phyloP scores from a whole-genome alignment of 768 basidiomycete species.

The Basidioascus undulatus region DNA sequence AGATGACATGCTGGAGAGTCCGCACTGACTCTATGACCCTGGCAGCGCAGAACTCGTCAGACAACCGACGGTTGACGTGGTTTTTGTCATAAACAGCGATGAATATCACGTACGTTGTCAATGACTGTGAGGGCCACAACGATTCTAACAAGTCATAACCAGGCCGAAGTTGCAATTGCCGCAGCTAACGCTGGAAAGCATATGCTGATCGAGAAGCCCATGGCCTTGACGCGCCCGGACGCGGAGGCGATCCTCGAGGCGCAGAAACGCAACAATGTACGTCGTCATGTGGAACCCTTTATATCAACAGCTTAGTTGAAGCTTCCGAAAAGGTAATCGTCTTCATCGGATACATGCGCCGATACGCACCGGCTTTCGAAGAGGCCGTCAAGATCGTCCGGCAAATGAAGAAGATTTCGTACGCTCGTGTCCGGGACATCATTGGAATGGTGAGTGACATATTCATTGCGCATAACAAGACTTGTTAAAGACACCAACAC shows the following conservation, averaged over 20 bases:
- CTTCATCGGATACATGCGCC: slow-evolving; percentile 14
- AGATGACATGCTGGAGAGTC: no score
- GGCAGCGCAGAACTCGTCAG: slow-evolving; percentile 5
- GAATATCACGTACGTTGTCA: slow-evolving; percentile 7
- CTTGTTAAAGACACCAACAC: neutral
- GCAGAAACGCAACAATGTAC: slow-evolving; percentile 6
- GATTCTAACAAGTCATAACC: neutral
- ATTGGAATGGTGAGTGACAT: slow-evolving; percentile 14
- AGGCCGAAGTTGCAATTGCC: slow-evolving; percentile 9
- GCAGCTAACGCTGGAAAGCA: slow-evolving; percentile 11
- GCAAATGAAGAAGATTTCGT: slow-evolving; percentile 10
- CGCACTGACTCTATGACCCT: no score
- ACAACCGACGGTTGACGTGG: slow-evolving; percentile 3
- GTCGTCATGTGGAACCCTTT: neutral
- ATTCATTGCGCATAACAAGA: neutral
- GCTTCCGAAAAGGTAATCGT: slow-evolving; percentile 8
- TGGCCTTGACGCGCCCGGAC: slow-evolving; percentile 13
- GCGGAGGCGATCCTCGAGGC: slow-evolving; percentile 12
- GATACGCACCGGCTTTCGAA: slow-evolving; percentile 11
- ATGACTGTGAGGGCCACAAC: neutral
- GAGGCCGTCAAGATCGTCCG: slow-evolving; percentile 10
- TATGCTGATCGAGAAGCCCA: slow-evolving; percentile 17
- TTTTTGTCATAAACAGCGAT: slow-evolving; percentile 8
- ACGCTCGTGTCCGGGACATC: slow-evolving; percentile 11
- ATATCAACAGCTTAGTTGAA: neutral